A percentile compares a stretch with the other conserved stretches of the same genome.
These are phyloP conservation scores for Penicillium dipodomyicola DNA, from an alignment of 495 filamentous ascomycete species.

Conservation along the genomic window DNA sequence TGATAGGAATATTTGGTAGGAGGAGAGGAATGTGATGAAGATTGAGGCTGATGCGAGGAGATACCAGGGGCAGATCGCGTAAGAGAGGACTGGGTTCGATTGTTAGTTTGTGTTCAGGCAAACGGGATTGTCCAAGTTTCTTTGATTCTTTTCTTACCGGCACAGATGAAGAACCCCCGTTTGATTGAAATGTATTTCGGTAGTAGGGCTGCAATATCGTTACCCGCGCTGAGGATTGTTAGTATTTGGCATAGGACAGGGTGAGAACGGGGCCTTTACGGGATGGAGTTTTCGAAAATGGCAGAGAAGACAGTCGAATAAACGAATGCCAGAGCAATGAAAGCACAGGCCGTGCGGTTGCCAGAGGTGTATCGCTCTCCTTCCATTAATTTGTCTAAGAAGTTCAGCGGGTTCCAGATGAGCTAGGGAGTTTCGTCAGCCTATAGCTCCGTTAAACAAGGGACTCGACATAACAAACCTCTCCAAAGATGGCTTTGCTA, in stretches of 20 bases:
- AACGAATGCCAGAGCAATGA: conserved; percentile 28
- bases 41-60: conserved; percentile 28
- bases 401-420: conserved; percentile 28
- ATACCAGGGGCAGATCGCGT: conserved; percentile 37
- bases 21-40: conserved; percentile 35
- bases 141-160: conserved; percentile 6
- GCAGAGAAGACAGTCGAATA: conserved; percentile 29
- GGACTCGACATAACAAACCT: conserved; percentile 9
- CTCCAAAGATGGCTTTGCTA: conserved; percentile 24
- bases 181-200: conserved; percentile 33
- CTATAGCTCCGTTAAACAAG: too few species aligned
- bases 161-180: conserved; percentile 33
- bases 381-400: conserved; percentile 29
- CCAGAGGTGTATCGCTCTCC: conserved; percentile 28
- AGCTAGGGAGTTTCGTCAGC: conserved; percentile 14
- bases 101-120: background rate
- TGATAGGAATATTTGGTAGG: conserved; percentile 36
- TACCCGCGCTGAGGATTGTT: conserved; percentile 23
- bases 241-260: background rate
- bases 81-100: conserved; percentile 20
- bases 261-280: conserved; percentile 13
- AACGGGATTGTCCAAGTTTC: background rate
- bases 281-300: conserved; percentile 34
- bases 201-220: conserved; percentile 31
- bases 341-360: conserved; percentile 24